Conservation (phyloP, 2,329 filamentous ascomycete genomes). For the Aspergillus sp. region DNA sequence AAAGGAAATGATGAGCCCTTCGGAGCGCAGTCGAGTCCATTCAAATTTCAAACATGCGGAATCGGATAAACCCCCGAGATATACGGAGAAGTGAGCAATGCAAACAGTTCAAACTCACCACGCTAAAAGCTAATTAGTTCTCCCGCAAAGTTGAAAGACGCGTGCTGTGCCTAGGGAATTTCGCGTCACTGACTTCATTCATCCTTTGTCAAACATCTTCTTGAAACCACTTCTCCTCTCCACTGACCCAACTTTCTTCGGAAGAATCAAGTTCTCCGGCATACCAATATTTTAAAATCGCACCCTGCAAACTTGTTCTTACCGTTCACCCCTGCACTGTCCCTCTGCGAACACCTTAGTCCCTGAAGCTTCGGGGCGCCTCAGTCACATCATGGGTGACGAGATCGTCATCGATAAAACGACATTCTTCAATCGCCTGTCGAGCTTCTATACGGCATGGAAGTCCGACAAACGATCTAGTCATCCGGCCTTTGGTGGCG, state of each 20-base stretch:
- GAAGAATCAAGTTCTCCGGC: not conserved
- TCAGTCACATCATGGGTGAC: constrained; percentile 59
- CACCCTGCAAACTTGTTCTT: not conserved
- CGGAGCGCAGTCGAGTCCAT: no score
- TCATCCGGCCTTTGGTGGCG: constrained; percentile 83
- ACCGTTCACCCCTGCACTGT: not conserved
- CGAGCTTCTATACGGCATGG: constrained; percentile 86
- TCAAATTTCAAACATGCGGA: not conserved
- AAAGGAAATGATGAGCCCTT: no score
- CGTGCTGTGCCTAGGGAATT: not conserved
- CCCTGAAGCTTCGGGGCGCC: constrained; percentile 11
- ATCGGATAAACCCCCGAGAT: not conserved
- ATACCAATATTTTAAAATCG: not conserved
- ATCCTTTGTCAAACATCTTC: not conserved
- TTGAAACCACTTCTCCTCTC: not conserved
- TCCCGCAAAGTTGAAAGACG: not conserved
- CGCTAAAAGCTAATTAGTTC: constrained; percentile 3
- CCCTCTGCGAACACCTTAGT: constrained; percentile 5
- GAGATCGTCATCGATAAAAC: constrained; percentile 96
- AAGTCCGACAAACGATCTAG: constrained; percentile 92
- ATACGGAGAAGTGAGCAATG: not conserved
- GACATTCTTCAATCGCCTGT: constrained; percentile 90
- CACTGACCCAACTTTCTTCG: not conserved
- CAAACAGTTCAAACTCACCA: not conserved
- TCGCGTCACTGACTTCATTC: not conserved